phyloP scores from a whole-genome alignment of 1,284 basidiomycete genomes.

The Ustilago crameri region DNA sequence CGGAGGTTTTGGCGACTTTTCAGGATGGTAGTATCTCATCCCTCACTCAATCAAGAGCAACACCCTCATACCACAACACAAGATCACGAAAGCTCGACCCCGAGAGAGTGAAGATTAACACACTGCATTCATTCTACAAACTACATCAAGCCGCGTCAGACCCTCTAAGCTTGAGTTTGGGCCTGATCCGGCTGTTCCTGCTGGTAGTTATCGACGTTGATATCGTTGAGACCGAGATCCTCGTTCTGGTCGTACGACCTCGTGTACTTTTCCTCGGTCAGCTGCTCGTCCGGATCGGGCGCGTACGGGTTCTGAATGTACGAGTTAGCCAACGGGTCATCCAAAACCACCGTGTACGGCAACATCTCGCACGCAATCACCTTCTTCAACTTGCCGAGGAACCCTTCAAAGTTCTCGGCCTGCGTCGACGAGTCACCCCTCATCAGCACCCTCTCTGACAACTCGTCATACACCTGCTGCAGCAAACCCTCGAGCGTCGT shows the following conservation, averaged over 20 bases:
- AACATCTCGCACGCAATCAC: conserved; percentile 59
- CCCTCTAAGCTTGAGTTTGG: too few relatives aligned
- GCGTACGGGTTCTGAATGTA: conserved; percentile 90
- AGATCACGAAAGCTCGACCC: too few relatives aligned
- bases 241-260: conserved; percentile 92
- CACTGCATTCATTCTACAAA: too few relatives aligned
- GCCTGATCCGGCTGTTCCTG: conserved; percentile 6
- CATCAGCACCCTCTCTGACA: conserved; percentile 88
- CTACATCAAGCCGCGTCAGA: too few relatives aligned
- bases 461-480: conserved; percentile 93
- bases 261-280: conserved; percentile 78
- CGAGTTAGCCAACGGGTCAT: conserved; percentile 94
- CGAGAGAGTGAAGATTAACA: too few relatives aligned
- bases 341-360: conserved; percentile 81
- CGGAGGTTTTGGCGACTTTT: conserved; percentile 62
- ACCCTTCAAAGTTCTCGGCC: conserved; percentile 69
- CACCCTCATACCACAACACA: neutral
- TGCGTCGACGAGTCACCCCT: conserved; percentile 74
- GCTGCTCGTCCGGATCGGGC: conserved; percentile 71
- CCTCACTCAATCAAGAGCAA: neutral
- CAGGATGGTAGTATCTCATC: conserved; percentile 37
- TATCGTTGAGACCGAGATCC: conserved; percentile 94
- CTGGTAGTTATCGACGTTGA: conserved; percentile 75
- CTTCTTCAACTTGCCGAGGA: conserved; percentile 77
- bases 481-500: conserved; percentile 96